A percentile compares a stretch with the other conserved stretches of the same genome.
Conservation (phyloP, 495 filamentous ascomycete species). For the Pyronema domesticum region DNA sequence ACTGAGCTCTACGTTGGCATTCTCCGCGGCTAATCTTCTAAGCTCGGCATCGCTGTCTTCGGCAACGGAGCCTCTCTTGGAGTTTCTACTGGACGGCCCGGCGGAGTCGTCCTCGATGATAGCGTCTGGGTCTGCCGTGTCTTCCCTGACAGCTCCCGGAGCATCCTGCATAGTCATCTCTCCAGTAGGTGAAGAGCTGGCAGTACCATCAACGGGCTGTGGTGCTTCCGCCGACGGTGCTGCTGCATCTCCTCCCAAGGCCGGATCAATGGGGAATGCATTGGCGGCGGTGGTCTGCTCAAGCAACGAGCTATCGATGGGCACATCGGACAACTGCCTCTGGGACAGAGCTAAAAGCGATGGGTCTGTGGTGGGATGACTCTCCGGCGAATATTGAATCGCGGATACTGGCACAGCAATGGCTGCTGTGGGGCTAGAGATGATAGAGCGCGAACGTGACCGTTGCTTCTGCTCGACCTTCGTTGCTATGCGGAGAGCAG, state of each 20-base stretch:
- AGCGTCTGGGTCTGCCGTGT: constrained; percentile 5
- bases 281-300: constrained; percentile 8
- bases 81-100: constrained; percentile 10
- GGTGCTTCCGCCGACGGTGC: neutral
- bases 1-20: constrained; percentile 53
- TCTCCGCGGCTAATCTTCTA: constrained; percentile 60
- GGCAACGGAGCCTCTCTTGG: constrained; percentile 17
- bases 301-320: constrained; percentile 14
- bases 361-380: constrained; percentile 23
- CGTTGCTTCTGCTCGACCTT: constrained; percentile 4
- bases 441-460: constrained; percentile 21
- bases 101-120: constrained; percentile 35
- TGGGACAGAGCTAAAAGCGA: constrained; percentile 22
- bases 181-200: constrained; percentile 3
- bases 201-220: neutral
- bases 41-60: constrained; percentile 56
- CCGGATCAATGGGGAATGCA: constrained; percentile 23
- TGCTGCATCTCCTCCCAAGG: constrained; percentile 13
- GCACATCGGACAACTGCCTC: constrained; percentile 19
- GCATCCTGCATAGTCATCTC: constrained; percentile 3
- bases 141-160: constrained; percentile 1
- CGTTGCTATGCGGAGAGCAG: constrained; percentile 1
- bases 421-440: constrained; percentile 14
- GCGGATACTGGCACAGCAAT: constrained; percentile 6
- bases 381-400: constrained; percentile 22